Percentiles rank a stretch among this genome's conserved stretches.
Conservation (phyloP, 352 stramenopile genomes). For the Phytophthora crassamura region DNA sequence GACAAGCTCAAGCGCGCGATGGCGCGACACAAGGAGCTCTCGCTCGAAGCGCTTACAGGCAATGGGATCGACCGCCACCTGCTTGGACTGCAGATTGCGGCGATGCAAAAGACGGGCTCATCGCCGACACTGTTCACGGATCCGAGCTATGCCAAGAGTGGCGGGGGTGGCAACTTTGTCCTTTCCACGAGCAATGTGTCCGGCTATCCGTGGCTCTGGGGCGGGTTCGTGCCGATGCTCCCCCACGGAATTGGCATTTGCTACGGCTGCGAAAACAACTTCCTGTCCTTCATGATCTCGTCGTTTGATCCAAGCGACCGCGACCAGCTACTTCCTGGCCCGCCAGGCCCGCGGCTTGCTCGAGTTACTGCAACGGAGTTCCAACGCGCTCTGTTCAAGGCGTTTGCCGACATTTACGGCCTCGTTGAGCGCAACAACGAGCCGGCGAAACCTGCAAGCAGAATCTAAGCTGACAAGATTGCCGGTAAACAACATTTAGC, state of each 20-base stretch:
- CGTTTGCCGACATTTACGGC: slow-evolving; percentile 67
- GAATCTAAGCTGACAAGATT: slow-evolving; percentile 15
- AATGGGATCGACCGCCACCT: slow-evolving; percentile 93
- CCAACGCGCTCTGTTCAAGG: slow-evolving; percentile 55
- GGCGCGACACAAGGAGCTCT: slow-evolving; percentile 88
- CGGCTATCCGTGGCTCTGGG: slow-evolving; percentile 95
- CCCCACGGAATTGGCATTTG: slow-evolving; percentile 93
- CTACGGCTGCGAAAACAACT: slow-evolving; percentile 93
- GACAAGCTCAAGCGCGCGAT: slow-evolving; percentile 84
- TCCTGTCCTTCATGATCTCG: slow-evolving; percentile 93
- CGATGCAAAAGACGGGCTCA: slow-evolving; percentile 72
- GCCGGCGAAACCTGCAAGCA: slow-evolving; percentile 5
- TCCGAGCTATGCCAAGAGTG: slow-evolving; percentile 79
- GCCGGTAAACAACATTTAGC: not conserved
- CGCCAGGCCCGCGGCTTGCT: slow-evolving; percentile 5
- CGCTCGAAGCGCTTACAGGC: slow-evolving; percentile 68
- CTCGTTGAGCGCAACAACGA: slow-evolving; percentile 31
- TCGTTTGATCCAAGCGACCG: slow-evolving; percentile 62
- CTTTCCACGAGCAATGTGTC: slow-evolving; percentile 96
- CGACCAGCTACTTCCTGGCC: slow-evolving; percentile 9
- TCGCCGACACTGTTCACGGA: slow-evolving; percentile 88
- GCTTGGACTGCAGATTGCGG: slow-evolving; percentile 90
- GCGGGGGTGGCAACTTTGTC: slow-evolving; percentile 89
- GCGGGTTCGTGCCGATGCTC: slow-evolving; percentile 93
- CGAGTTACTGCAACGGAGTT: slow-evolving; percentile 52